Conservation (phyloP, 2,329 filamentous ascomycete species). For the Penicillium sp. region DNA sequence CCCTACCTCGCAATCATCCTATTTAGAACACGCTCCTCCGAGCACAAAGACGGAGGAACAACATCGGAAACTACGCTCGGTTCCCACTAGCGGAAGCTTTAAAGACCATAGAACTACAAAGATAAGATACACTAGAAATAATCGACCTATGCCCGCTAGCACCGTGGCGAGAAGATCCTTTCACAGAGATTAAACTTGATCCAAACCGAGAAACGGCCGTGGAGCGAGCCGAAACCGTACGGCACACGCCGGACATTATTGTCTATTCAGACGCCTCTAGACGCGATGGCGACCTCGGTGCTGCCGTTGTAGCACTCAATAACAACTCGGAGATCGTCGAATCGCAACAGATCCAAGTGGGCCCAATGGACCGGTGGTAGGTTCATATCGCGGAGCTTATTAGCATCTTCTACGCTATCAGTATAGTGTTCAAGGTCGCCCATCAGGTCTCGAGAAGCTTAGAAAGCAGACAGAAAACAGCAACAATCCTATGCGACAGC, state of each 20-base stretch:
- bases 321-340: too few relatives aligned
- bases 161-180: background rate
- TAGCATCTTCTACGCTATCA: background rate
- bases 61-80: background rate
- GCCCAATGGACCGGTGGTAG: background rate
- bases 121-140: background rate
- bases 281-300: background rate
- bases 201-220: background rate
- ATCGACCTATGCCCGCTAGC: background rate
- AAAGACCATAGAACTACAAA: background rate
- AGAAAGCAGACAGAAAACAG: background rate
- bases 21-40: background rate
- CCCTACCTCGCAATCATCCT: too few relatives aligned
- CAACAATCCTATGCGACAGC: background rate
- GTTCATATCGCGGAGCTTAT: background rate
- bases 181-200: background rate
- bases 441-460: background rate
- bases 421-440: background rate
- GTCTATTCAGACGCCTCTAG: background rate
- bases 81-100: background rate
- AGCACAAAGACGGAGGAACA: background rate
- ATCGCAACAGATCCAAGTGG: too few relatives aligned
- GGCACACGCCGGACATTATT: background rate
- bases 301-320: too few relatives aligned
- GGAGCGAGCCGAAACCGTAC: background rate